A percentile compares a stretch with the other conserved stretches of the same genome.
Evolutionary conservation across 163 green algal species (phyloP).

Genomic region (Scenedesmus sp.): DNA sequence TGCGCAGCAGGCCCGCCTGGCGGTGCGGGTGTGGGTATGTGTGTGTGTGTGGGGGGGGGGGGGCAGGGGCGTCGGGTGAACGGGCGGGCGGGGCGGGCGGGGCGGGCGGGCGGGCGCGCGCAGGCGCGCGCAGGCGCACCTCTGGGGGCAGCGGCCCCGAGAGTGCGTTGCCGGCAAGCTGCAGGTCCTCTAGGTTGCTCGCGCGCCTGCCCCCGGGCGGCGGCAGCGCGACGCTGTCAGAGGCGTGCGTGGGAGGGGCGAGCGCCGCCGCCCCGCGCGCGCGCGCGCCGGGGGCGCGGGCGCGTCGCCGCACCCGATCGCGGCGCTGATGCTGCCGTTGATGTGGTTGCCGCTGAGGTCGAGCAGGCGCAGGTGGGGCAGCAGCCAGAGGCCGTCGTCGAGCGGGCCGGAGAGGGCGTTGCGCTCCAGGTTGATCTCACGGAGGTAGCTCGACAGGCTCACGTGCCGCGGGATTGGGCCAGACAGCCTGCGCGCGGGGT

Average conservation of each 20-base stretch:
- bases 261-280: too few species aligned
- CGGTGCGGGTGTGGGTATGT: too few species aligned
- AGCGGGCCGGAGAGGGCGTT: constrained; percentile 35
- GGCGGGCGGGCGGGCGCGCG: too few species aligned
- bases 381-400: constrained; percentile 28
- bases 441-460: constrained; percentile 33
- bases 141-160: background rate
- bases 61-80: too few species aligned
- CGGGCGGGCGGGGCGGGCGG: too few species aligned
- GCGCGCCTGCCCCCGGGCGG: too few species aligned
- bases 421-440: constrained; percentile 11
- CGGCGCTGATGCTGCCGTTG: constrained; percentile 17
- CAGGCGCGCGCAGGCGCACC: too few species aligned
- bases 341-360: constrained; percentile 35
- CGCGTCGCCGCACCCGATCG: constrained; percentile 14
- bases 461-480: too few species aligned
- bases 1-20: background rate
- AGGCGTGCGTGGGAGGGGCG: constrained; percentile 18
- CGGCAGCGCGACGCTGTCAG: background rate
- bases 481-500: too few species aligned
- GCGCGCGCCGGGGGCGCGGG: too few species aligned
- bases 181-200: too few species aligned
- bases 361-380: constrained; percentile 27
- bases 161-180: constrained; percentile 24
- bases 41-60: too few species aligned